Evolutionary conservation across 306 rosid genomes (phyloP).

Genomic region (Carpinus fangiana): DNA sequence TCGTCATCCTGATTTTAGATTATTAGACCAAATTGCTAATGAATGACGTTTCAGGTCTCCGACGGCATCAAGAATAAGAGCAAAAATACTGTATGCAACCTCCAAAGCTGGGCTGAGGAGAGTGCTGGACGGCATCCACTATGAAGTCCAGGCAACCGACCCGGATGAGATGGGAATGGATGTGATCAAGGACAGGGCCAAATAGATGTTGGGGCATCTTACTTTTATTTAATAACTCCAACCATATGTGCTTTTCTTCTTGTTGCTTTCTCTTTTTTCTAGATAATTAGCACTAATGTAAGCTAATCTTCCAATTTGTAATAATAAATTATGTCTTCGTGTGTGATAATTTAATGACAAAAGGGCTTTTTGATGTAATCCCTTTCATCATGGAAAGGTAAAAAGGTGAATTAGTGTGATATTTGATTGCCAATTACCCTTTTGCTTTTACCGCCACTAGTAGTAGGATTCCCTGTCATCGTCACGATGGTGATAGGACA

Average conservation of each 20-base stretch:
- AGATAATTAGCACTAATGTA: constrained; percentile 36
- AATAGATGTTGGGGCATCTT: constrained; percentile 36
- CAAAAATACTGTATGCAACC: constrained; percentile 91
- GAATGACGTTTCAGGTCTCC: constrained; percentile 64
- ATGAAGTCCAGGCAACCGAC: constrained; percentile 93
- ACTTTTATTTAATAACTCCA: constrained; percentile 38
- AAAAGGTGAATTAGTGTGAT: neutral
- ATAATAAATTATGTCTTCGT: constrained; percentile 19
- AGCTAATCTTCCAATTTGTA: constrained; percentile 40
- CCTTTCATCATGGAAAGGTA: constrained; percentile 1
- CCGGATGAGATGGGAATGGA: constrained; percentile 98
- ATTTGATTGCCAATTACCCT: neutral
- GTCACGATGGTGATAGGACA: neutral
- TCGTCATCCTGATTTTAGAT: no score
- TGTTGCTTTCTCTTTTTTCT: constrained; percentile 14
- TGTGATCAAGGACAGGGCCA: constrained; percentile 64
- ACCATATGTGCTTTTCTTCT: constrained; percentile 18
- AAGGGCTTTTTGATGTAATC: constrained; percentile 12
- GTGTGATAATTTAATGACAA: constrained; percentile 35
- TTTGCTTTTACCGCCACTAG: neutral
- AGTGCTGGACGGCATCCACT: constrained; percentile 86
- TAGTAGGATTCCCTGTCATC: neutral
- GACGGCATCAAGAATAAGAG: constrained; percentile 91
- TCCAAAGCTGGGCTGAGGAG: constrained; percentile 94
- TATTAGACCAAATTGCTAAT: no score